These are phyloP conservation scores for Candida frijolesensis DNA, from an alignment of 1,139 yeast genomes.

Conservation along the genomic window DNA sequence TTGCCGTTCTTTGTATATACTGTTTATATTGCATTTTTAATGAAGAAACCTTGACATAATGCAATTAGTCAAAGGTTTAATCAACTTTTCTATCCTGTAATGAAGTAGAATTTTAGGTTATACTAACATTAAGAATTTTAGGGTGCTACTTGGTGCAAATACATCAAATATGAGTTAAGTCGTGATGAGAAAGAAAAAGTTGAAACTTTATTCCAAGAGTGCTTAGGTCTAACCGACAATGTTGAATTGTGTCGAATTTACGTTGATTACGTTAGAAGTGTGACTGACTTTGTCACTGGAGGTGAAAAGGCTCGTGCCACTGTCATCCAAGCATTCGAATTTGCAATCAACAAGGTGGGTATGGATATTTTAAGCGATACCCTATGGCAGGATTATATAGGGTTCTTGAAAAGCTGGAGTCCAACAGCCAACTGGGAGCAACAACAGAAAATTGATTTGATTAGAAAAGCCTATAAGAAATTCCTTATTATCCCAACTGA, in stretches of 20 bases:
- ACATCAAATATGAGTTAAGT: conserved; percentile 67
- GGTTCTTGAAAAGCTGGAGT: conserved; percentile 77
- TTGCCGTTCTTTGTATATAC: not conserved
- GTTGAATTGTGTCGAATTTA: conserved; percentile 75
- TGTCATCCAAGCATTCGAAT: conserved; percentile 81
- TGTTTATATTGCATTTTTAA: conserved; percentile 3
- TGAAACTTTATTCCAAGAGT: conserved; percentile 63
- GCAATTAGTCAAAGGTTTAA: not conserved
- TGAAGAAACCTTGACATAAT: not conserved
- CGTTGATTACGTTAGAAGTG: conserved; percentile 76
- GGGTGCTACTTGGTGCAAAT: conserved; percentile 72
- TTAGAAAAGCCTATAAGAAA: conserved; percentile 73
- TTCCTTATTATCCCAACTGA: conserved; percentile 73
- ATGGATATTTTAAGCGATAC: conserved; percentile 71
- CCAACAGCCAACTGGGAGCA: conserved; percentile 85
- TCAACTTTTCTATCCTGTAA: conserved; percentile 1
- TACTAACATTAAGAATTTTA: conserved; percentile 22
- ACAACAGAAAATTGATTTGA: conserved; percentile 77
- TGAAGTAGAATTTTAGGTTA: not conserved
- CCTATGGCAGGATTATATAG: conserved; percentile 82
- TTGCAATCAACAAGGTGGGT: conserved; percentile 78
- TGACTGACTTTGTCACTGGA: conserved; percentile 77
- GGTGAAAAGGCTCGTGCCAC: conserved; percentile 81
- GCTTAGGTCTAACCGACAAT: conserved; percentile 60
- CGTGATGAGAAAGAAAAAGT: conserved; percentile 71